Base-by-base conservation (phyloP, 352 stramenopile genomes). In the Phytophthora nicotianae region DNA sequence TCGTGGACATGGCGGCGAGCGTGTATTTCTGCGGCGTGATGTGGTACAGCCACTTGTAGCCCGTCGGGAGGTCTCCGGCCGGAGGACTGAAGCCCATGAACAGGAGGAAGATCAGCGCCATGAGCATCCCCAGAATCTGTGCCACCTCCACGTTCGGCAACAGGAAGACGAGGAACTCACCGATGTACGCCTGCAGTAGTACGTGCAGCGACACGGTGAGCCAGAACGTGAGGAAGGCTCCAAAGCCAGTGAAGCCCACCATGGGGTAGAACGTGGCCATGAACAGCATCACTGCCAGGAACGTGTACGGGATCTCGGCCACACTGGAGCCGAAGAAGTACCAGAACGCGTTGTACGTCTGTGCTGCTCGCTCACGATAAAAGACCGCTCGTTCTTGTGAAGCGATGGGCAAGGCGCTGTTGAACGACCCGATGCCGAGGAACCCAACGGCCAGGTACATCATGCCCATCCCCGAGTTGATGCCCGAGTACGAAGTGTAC, bases 331-430 rank as follows among this genome's bases (percentile, higher is more conserved):
- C 32, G 10, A 38, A n/a, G 11, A 38, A 38, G 32, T 38, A 38
- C 32, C 32, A 38, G 32, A 38, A n/a, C 32, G 32, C 32, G 11
- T 38, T 38, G 10, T 38, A 38, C 32, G 32, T 38, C 32, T 38
- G 32, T 1, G 32, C 32, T 17, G 32, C 32, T n/a, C 32, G 32
- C 32, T 38, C 32, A 2, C 32, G 32, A 13, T 97, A 97, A 43
- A 90, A 98, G 23, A 85, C 80, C n/a, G 81, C 75, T 9, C 91
- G 75, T 33, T 96, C 79, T 27, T 80, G 65, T 53, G 86, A 71
- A 57, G 91, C 77, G 5, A 93, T 58, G 9, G 86, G 73, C 3
- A 96, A 48, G 0, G 87, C 69, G 1, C 69, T 86, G 26, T 83
- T 76, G 47, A 95, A 86, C 8, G 75, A 75, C 3, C 89, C 75